Conservation (phyloP, 768 basidiomycete genomes). For the Russula earlei region DNA sequence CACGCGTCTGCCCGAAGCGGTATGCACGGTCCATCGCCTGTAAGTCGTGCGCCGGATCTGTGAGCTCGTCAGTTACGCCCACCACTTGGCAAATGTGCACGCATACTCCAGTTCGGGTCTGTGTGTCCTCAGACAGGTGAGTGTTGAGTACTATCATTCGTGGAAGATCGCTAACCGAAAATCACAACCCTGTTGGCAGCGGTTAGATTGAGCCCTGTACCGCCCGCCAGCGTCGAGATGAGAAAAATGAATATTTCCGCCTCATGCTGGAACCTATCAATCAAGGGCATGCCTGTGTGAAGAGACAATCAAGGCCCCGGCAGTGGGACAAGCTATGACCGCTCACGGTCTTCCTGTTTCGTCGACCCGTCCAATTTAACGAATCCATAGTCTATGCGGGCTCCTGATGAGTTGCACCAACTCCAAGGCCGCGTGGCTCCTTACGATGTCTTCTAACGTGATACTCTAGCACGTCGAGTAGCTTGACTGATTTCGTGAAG, state of each 20-base stretch:
- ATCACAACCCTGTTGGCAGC: slow-evolving; percentile 93
- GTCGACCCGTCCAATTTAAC: slow-evolving; percentile 76
- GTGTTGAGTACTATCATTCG: not conserved
- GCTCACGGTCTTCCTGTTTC: slow-evolving; percentile 55
- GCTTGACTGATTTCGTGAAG: slow-evolving; percentile 87
- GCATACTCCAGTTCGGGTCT: slow-evolving; percentile 95
- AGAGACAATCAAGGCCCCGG: not conserved
- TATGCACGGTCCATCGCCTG: slow-evolving; percentile 88
- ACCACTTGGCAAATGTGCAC: not conserved
- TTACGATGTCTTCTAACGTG: slow-evolving; percentile 53
- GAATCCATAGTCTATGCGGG: slow-evolving; percentile 40
- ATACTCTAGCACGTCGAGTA: slow-evolving; percentile 77
- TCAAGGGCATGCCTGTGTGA: slow-evolving; percentile 66
- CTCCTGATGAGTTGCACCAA: not conserved
- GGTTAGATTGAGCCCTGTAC: slow-evolving; percentile 83
- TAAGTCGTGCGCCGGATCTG: slow-evolving; percentile 91
- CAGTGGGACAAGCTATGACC: not conserved
- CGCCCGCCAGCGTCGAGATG: slow-evolving; percentile 87
- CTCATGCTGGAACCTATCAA: slow-evolving; percentile 75
- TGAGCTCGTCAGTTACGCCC: not conserved
- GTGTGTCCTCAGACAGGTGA: not conserved
- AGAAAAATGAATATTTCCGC: slow-evolving; percentile 70
- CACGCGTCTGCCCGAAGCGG: slow-evolving; percentile 78
- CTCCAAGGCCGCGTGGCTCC: slow-evolving; percentile 22
- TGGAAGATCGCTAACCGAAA: slow-evolving; percentile 42